A percentile compares a stretch with the other conserved stretches of the same genome.
These are phyloP conservation scores for Rhizomucor miehei DNA, from an alignment of 371 early-diverging fungal genomes.

Conservation along the genomic window DNA sequence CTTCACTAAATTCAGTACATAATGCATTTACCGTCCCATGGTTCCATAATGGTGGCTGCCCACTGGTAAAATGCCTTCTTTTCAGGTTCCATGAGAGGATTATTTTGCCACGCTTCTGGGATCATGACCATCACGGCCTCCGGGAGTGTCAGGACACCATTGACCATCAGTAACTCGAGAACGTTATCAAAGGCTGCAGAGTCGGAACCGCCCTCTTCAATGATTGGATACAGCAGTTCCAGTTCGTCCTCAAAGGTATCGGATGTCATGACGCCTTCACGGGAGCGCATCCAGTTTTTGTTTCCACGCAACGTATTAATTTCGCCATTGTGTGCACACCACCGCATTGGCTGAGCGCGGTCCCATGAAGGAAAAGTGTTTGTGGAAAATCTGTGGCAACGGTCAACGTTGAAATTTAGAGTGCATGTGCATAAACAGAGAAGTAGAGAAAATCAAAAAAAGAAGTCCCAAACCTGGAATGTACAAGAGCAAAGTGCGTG, in stretches of 20 bases:
- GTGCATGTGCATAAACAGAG: background rate
- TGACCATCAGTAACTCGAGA: conserved; percentile 87
- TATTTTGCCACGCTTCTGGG: conserved; percentile 97
- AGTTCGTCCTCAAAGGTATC: conserved; percentile 77
- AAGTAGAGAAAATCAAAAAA: background rate
- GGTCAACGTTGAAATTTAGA: background rate
- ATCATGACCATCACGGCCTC: conserved; percentile 98
- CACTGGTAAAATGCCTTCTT: conserved; percentile 93
- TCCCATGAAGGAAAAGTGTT: conserved; percentile 99
- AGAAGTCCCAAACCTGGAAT: conserved; percentile 53
- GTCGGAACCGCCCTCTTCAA: conserved; percentile 96
- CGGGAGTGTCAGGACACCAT: conserved; percentile 86
- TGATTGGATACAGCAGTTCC: conserved; percentile 86
- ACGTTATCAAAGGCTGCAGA: conserved; percentile 97
- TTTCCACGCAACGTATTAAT: conserved; percentile 98
- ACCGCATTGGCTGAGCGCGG: conserved; percentile 96
- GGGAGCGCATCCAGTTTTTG: conserved; percentile 98
- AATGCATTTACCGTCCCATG: conserved; percentile 87
- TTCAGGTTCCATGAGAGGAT: conserved; percentile 78
- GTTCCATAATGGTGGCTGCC: conserved; percentile 96
- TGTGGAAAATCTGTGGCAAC: conserved; percentile 92
- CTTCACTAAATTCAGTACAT: too few relatives aligned
- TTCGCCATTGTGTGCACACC: conserved; percentile 98
- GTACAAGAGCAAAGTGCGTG: conserved; percentile 94
- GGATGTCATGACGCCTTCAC: conserved; percentile 90